Percentiles rank a stretch among this genome's conserved stretches.
phyloP scores from a whole-genome alignment of 1,284 basidiomycete genomes.

The Boletellus deceptivus region DNA sequence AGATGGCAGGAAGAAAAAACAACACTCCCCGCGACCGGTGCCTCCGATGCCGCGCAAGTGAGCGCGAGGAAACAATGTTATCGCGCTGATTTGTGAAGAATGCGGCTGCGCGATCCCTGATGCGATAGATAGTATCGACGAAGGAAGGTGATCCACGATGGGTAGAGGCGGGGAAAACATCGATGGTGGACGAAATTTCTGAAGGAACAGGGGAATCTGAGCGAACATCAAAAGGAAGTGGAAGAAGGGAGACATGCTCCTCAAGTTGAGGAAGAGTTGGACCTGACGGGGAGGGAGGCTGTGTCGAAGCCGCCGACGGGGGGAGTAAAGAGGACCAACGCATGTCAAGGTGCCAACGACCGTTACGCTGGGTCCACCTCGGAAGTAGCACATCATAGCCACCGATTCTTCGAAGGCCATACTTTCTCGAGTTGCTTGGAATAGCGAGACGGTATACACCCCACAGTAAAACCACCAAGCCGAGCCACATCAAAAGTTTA shows the following conservation, averaged over 20 bases:
- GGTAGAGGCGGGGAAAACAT: constrained; percentile 38
- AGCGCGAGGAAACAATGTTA: constrained; percentile 38
- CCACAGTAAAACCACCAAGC: constrained; percentile 65
- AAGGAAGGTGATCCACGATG: constrained; percentile 41
- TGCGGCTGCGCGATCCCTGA: constrained; percentile 52
- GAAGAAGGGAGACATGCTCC: constrained; percentile 58
- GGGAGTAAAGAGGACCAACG: constrained; percentile 56
- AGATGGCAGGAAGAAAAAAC: constrained; percentile 82
- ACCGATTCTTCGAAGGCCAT: constrained; percentile 58
- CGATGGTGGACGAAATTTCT: constrained; percentile 42
- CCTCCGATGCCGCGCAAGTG: constrained; percentile 45
- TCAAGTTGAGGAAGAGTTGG: constrained; percentile 44
- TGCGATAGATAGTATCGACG: constrained; percentile 51
- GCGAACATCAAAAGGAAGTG: constrained; percentile 58
- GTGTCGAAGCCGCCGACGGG: constrained; percentile 47
- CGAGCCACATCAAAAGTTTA: constrained; percentile 82
- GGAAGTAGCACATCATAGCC: constrained; percentile 76
- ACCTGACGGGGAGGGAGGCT: constrained; percentile 49
- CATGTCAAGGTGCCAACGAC: constrained; percentile 69
- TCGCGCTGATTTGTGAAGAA: constrained; percentile 42
- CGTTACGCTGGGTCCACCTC: constrained; percentile 63
- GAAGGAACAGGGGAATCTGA: constrained; percentile 56
- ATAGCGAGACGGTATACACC: constrained; percentile 64
- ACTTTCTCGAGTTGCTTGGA: constrained; percentile 55
- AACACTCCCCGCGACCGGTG: constrained; percentile 60